Evolutionary conservation across 139 green algal genomes (phyloP), one percentile per base, ranked within the genome.

Genomic region (Coelastrella sp.): DNA sequence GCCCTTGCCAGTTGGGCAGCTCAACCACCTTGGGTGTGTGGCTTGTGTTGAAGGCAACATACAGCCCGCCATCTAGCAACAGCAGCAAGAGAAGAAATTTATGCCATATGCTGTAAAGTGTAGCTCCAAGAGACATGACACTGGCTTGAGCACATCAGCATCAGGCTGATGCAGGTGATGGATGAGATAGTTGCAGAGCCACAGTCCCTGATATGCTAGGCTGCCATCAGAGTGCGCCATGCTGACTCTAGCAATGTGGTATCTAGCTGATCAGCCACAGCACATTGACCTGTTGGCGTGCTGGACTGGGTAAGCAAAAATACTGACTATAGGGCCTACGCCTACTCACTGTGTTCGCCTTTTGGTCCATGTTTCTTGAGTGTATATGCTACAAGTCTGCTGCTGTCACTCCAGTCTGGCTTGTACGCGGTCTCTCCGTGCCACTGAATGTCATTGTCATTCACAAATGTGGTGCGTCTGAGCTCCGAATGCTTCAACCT

Each of bases 391-490:
- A 99, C 94, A 88, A 99, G 96, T 57, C 97, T 93, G 27, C 92
- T 96, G 66, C 89, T 93, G n/a, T 99, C 97, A 6, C 88, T 95
- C 97, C 97, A 99, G 87, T 99, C 97, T 57, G 98, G 97, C 70
- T 95, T 86, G 88, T 90, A 57, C 35, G 94, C 87, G 58, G 89
- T 66, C 24, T 94, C 84, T 15, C 97, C 98, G 87, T 99, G 97
- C 97, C 97, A 99, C 68, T 97, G 89, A n/a, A 99, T 93, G 74
- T 97, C 94, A 9, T 92, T 85, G 27, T 93, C 95, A 7, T 79
- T 94, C 4, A 96, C 92, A 84, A 93, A 97, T 11, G 56, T 83
- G 20, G 63, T 92, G 60, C 95, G 93, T 66, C 94, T 92, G 90
- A 98, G 96, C 92, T 96, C 95, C 5, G 87, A 89, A 35, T 93